These are phyloP conservation scores for Neurospora crassa DNA, from an alignment of 2,329 filamentous ascomycete genomes.

Conservation along the genomic window DNA sequence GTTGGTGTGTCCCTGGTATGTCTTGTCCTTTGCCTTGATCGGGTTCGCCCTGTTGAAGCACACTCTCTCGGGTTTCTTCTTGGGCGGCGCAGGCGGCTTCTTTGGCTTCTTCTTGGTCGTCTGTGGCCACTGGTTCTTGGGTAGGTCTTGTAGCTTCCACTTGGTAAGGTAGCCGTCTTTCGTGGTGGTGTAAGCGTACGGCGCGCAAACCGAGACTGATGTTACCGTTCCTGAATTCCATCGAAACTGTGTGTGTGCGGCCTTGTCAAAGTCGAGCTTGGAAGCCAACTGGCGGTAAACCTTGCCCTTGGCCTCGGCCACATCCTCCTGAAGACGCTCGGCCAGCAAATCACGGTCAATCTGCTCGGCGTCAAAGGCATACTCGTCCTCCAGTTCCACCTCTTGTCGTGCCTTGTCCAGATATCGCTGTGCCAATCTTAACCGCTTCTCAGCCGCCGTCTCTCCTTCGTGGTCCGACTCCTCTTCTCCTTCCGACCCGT, in stretches of 20 bases:
- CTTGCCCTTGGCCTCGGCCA: conserved; percentile 82
- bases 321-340: conserved; percentile 81
- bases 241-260: conserved; percentile 63
- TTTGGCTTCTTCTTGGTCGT: conserved; percentile 49
- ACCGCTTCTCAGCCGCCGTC: conserved; percentile 78
- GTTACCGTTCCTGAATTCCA: conserved; percentile 72
- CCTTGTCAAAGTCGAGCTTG: conserved; percentile 59
- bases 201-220: conserved; percentile 66
- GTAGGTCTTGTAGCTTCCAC: conserved; percentile 70
- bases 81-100: conserved; percentile 47
- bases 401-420: conserved; percentile 82
- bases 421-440: conserved; percentile 85
- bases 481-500: conserved; percentile 40
- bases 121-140: conserved; percentile 49
- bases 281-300: conserved; percentile 73
- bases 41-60: conserved; percentile 53
- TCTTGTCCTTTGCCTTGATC: conserved; percentile 49
- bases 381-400: conserved; percentile 55
- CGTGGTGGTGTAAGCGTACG: conserved; percentile 78
- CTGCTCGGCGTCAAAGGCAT: conserved; percentile 87
- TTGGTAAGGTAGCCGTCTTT: conserved; percentile 81
- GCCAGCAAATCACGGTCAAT: conserved; percentile 90
- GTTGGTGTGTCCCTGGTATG: conserved; percentile 68
- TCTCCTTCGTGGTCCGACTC: conserved; percentile 70
- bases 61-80: conserved; percentile 53